Base-by-base conservation (phyloP, 2,329 filamentous ascomycete genomes). In the Fusarium pseudocircinatum region DNA sequence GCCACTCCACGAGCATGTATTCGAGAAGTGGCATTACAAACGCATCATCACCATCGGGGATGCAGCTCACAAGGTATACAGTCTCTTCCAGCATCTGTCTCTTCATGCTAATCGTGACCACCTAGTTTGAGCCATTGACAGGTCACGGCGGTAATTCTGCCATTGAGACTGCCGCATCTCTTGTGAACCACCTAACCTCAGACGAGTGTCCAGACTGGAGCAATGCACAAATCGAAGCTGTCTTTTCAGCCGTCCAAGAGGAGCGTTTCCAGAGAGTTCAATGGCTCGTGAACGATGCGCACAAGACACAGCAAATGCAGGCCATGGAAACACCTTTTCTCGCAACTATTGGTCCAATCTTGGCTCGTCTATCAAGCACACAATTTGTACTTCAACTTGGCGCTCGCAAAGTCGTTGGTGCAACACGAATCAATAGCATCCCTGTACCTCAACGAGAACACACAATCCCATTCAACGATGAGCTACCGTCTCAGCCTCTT, bases 1-100 rank as follows among this genome's bases (percentile, higher is more conserved):
- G 1, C 62, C 67, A 1, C 61, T 70, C 0, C 67, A 71, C 11
- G 68, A 71, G 1, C 6, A 50, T 15, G 61, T 58, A 4, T 70
- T 67, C 6, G 16, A 66, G 2, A 61, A 30, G 18, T 71, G 68
- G 68, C 30, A 71, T 7, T 70, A 53, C 1, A 56, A 57, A 13
- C 62, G 67, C 0, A 67, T 59, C 0, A 57, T 71, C 1, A 67
- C 50, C 0, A 50, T 71, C 5, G 68, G 68, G 1, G 67, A 70
- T 30, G 67, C 68, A 0, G 61, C 67, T 11, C 68, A 70, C 13
- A 71, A 70, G 40, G 68, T 67, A 67, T 9, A 0, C 5, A 6
- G 10, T 4, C 5, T 15, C 10, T 3, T 4, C 16, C 2, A 9
- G 1, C 20, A 9, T 15, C 1, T n/a, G 4, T 22, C 10, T 8